Conservation (phyloP, 768 basidiomycete species). For the Lactifluus pinguis region DNA sequence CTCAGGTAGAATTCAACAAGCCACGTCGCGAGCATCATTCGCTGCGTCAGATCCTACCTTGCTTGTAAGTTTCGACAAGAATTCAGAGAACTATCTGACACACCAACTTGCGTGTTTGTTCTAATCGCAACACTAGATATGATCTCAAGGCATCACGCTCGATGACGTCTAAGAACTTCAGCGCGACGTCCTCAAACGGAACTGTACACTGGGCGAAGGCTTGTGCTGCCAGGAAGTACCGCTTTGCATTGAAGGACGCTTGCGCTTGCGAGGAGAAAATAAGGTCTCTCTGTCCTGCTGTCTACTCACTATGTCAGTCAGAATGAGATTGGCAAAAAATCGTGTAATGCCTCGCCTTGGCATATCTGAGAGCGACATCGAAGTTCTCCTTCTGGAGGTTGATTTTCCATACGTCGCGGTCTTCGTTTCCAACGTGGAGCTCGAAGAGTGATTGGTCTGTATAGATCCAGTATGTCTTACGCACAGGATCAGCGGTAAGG, state of each 20-base stretch:
- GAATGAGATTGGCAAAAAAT: background rate
- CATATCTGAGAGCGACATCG: constrained; percentile 69
- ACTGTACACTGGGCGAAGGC: constrained; percentile 84
- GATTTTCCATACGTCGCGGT: constrained; percentile 90
- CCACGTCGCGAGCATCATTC: constrained; percentile 98
- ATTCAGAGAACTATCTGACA: background rate
- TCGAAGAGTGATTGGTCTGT: constrained; percentile 87
- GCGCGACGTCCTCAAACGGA: constrained; percentile 83
- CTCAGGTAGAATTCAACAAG: constrained; percentile 94
- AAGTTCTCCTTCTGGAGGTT: constrained; percentile 72
- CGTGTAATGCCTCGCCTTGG: constrained; percentile 49
- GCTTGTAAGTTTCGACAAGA: background rate
- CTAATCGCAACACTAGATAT: constrained; percentile 81
- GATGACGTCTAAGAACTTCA: constrained; percentile 82
- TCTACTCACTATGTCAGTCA: constrained; percentile 36
- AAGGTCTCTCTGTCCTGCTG: constrained; percentile 76
- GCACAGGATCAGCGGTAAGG: constrained; percentile 74
- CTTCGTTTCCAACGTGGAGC: constrained; percentile 76
- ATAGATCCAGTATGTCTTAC: constrained; percentile 90
- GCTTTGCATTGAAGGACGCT: constrained; percentile 64
- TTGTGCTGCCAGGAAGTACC: constrained; percentile 88
- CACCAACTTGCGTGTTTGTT: constrained; percentile 79
- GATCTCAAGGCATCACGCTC: constrained; percentile 87
- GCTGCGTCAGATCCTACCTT: constrained; percentile 76
- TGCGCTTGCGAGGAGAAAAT: constrained; percentile 80